Percentiles rank a stretch among this genome's conserved stretches.
Conservation (phyloP, 1,284 basidiomycete genomes). For the Coriolopsis trogii region DNA sequence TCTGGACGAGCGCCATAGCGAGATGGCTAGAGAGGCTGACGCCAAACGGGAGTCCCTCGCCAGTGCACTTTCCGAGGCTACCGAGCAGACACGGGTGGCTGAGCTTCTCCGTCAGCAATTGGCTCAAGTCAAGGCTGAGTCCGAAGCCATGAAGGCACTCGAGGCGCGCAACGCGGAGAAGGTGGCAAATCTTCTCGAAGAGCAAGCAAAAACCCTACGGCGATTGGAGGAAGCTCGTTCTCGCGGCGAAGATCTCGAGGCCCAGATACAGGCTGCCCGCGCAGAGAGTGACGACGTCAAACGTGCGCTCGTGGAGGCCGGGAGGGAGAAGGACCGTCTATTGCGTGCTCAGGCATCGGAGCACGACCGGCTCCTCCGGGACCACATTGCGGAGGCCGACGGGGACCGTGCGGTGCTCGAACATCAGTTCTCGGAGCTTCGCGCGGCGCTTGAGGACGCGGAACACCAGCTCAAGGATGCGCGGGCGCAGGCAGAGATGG, state of each 20-base stretch:
- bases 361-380: conserved; percentile 82
- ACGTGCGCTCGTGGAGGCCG: conserved; percentile 65
- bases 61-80: conserved; percentile 69
- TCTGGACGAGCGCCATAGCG: conserved; percentile 68
- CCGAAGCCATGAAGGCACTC: conserved; percentile 73
- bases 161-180: conserved; percentile 69
- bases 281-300: conserved; percentile 70
- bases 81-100: conserved; percentile 61
- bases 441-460: conserved; percentile 60
- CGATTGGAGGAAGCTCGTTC: conserved; percentile 76
- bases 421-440: conserved; percentile 81
- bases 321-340: conserved; percentile 75
- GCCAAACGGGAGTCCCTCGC: conserved; percentile 60
- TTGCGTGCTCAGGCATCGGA: conserved; percentile 76
- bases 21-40: conserved; percentile 63
- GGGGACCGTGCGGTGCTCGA: conserved; percentile 90
- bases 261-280: conserved; percentile 69
- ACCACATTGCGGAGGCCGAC: conserved; percentile 89
- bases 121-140: conserved; percentile 58
- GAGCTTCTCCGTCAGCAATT: conserved; percentile 75
- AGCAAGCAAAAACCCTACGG: conserved; percentile 69
- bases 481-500: conserved; percentile 57
- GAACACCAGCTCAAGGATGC: conserved; percentile 65
- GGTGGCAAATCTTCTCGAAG: conserved; percentile 67
- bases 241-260: conserved; percentile 72